Evolutionary conservation across 192 early-diverging fungal genomes (phyloP).

Genomic region (Kappamyces sp.): DNA sequence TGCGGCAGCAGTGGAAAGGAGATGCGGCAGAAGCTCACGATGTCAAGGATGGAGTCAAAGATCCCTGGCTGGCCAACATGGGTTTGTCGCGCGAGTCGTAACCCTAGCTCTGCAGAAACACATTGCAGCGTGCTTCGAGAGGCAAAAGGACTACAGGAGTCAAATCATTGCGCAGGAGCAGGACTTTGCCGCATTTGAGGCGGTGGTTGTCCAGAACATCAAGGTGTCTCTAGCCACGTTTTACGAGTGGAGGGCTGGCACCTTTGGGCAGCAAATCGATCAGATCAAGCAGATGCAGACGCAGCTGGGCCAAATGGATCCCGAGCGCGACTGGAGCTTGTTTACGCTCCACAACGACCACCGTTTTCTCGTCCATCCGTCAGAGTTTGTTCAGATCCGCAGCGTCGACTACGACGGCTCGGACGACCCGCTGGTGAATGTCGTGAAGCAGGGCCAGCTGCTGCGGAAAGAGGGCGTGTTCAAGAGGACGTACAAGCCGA

Average conservation of each 20-base stretch:
- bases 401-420: conserved; percentile 22
- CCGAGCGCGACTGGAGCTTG: conserved; percentile 34
- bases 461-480: conserved; percentile 33
- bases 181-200: conserved; percentile 39
- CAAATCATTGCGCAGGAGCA: conserved; percentile 33
- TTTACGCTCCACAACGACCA: conserved; percentile 22
- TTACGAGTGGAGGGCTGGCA: conserved; percentile 28
- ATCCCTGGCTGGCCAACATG: conserved; percentile 42
- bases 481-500: conserved; percentile 30
- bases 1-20: conserved; percentile 22
- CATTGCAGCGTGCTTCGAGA: conserved; percentile 28
- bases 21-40: conserved; percentile 17
- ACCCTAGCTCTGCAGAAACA: conserved; percentile 35
- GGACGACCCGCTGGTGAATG: conserved; percentile 17
- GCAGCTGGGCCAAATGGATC: conserved; percentile 28
- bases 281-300: conserved; percentile 21
- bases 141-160: conserved; percentile 35
- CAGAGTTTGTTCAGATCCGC: conserved; percentile 3
- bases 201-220: conserved; percentile 38
- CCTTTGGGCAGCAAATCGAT: conserved; percentile 17
- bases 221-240: conserved; percentile 33
- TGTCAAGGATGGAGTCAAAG: conserved; percentile 24
- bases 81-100: conserved; percentile 4
- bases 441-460: conserved; percentile 28
- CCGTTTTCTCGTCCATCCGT: conserved; percentile 15